Evolutionary conservation across 176 grass and related monocot species (phyloP).

Genomic region (Aechmea fasciata): DNA sequence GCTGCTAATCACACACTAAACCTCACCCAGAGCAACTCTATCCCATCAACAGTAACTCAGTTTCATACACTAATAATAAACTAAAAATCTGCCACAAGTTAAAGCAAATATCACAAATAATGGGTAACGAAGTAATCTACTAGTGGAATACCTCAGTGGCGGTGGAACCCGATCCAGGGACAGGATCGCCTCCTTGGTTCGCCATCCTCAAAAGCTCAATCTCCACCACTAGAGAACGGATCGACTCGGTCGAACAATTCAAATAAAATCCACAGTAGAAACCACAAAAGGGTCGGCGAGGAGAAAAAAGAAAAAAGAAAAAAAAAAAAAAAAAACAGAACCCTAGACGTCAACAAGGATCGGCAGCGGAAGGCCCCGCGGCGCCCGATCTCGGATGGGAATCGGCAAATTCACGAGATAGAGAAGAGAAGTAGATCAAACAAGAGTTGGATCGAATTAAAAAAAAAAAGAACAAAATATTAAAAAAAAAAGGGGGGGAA

Average conservation of each 20-base stretch:
- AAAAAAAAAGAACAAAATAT: no score
- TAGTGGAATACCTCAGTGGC: conserved; percentile 43
- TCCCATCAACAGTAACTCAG: background rate
- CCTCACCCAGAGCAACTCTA: background rate
- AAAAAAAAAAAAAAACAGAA: background rate
- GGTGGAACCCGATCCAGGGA: conserved; percentile 25
- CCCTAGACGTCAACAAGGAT: background rate
- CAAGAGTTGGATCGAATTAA: no score
- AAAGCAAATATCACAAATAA: background rate
- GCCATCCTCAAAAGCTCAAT: conserved; percentile 30
- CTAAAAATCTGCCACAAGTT: background rate
- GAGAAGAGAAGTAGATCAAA: no score
- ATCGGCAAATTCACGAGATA: background rate
- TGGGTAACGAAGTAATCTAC: background rate
- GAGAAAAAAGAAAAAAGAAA: background rate
- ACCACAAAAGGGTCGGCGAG: no score
- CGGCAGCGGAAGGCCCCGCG: background rate
- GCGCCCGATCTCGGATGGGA: background rate
- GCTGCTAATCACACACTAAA: background rate
- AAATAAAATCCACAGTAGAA: background rate
- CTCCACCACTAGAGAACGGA: no score
- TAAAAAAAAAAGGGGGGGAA: no score
- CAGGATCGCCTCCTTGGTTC: conserved; percentile 40
- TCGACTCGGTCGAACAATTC: background rate
- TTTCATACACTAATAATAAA: background rate